Conservation (phyloP, 495 filamentous ascomycete genomes). For the Penicillium maclennaniae region DNA sequence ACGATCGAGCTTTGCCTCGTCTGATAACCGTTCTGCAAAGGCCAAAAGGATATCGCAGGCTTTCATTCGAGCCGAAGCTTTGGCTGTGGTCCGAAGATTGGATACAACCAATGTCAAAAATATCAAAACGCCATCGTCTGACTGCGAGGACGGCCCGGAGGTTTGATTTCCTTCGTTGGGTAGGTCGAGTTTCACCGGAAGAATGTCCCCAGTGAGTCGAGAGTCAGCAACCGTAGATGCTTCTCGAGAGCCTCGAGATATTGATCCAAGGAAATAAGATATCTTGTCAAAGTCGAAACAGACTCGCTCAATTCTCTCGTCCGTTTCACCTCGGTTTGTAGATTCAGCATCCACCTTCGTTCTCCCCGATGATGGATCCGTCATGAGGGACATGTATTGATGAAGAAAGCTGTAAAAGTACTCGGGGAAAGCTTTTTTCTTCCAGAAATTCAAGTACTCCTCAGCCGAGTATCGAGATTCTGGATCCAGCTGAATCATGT, state of each 20-base stretch:
- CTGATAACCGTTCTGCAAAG: conserved; percentile 85
- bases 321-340: conserved; percentile 72
- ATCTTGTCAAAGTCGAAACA: conserved; percentile 98
- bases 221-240: conserved; percentile 19
- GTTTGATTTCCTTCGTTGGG: conserved; percentile 73
- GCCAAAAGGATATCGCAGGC: conserved; percentile 92
- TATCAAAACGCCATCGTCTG: conserved; percentile 87
- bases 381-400: conserved; percentile 94
- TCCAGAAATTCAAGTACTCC: conserved; percentile 90
- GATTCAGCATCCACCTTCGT: conserved; percentile 57
- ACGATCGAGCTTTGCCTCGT: conserved; percentile 95
- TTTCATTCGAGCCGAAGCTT: conserved; percentile 78
- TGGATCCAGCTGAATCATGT: conserved; percentile 94
- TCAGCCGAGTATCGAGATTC: conserved; percentile 90
- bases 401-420: conserved; percentile 98
- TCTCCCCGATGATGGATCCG: conserved; percentile 82
- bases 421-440: conserved; percentile 84
- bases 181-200: conserved; percentile 84
- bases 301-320: conserved; percentile 89
- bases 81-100: conserved; percentile 82
- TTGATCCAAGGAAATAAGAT: conserved; percentile 74
- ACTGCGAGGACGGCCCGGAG: conserved; percentile 25
- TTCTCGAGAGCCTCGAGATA: conserved; percentile 16
- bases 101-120: conserved; percentile 85
- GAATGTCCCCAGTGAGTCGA: conserved; percentile 38